These are phyloP conservation scores for Leavenworthia alabamica DNA, from an alignment of 345 rosid genomes.

Conservation along the genomic window DNA sequence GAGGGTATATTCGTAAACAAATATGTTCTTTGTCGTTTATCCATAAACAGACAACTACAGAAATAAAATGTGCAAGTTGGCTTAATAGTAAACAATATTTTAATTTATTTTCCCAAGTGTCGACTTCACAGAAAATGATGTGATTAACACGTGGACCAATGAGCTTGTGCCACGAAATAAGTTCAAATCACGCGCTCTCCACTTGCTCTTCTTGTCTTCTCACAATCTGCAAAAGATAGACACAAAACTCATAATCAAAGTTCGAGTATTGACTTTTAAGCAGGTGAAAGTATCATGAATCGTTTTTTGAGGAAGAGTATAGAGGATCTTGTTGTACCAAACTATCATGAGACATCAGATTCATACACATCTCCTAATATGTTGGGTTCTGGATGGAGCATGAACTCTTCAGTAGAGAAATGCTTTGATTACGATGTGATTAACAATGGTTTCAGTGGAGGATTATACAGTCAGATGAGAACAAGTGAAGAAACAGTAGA, in stretches of 20 bases:
- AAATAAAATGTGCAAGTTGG: conserved; percentile 20
- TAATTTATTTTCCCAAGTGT: not conserved
- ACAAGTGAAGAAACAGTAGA: conserved; percentile 3
- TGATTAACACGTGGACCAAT: conserved; percentile 29
- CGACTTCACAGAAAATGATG: conserved; percentile 28
- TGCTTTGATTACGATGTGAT: conserved; percentile 30
- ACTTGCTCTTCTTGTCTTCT: conserved; percentile 7
- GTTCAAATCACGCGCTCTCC: conserved; percentile 15
- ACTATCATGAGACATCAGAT: conserved; percentile 29
- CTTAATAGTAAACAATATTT: not conserved
- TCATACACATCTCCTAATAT: conserved; percentile 26
- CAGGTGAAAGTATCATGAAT: conserved; percentile 26
- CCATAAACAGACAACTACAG: not conserved
- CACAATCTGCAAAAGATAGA: not conserved
- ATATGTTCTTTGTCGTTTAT: not conserved
- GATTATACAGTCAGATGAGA: conserved; percentile 24
- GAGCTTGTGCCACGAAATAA: conserved; percentile 19
- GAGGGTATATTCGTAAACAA: conserved; percentile 18
- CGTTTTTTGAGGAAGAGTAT: conserved; percentile 14
- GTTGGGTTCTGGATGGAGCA: conserved; percentile 22
- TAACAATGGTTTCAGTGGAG: conserved; percentile 33
- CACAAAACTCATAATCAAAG: conserved; percentile 6
- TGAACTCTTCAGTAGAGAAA: conserved; percentile 20
- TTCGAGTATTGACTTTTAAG: not conserved
- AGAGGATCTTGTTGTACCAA: conserved; percentile 32